A percentile compares a stretch with the other conserved stretches of the same genome.
Evolutionary conservation across 1,284 basidiomycete species (phyloP).

Genomic region (Porphyrellus sp.): DNA sequence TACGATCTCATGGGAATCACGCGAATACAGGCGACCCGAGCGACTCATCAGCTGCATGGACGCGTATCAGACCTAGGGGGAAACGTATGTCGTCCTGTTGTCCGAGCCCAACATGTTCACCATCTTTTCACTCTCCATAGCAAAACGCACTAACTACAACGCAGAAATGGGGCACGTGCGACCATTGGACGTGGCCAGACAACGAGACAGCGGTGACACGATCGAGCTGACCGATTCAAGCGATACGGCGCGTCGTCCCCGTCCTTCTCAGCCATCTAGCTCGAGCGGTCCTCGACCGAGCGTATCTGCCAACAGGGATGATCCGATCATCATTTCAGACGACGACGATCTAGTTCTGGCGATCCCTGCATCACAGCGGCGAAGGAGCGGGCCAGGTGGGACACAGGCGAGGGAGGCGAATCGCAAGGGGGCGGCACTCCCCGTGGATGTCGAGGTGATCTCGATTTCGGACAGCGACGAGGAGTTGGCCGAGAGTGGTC

Average conservation of each 20-base stretch:
- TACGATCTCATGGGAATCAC: background rate
- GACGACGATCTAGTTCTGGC: constrained; percentile 8
- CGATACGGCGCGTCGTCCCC: constrained; percentile 6
- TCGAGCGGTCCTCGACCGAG: background rate
- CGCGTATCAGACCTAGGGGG: constrained; percentile 13
- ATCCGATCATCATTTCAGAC: constrained; percentile 28
- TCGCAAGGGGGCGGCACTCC: constrained; percentile 4
- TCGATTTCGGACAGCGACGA: constrained; percentile 31
- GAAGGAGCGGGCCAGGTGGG: background rate
- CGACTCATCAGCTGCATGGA: constrained; percentile 13
- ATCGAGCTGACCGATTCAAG: constrained; percentile 25
- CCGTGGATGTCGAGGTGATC: constrained; percentile 25
- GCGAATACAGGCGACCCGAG: constrained; percentile 2
- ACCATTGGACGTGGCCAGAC: constrained; percentile 17
- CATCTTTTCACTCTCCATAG: constrained; percentile 5
- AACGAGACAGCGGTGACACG: background rate
- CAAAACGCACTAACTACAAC: constrained; percentile 14
- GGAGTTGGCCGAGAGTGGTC: background rate
- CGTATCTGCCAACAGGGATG: background rate
- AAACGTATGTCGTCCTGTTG: constrained; percentile 18
- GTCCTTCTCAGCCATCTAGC: constrained; percentile 1
- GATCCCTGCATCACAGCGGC: constrained; percentile 3
- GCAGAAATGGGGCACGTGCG: constrained; percentile 7
- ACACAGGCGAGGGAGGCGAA: background rate
- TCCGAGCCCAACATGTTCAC: background rate